Base-by-base conservation (phyloP, 768 basidiomycete genomes). In the Mycena indigotica region DNA sequence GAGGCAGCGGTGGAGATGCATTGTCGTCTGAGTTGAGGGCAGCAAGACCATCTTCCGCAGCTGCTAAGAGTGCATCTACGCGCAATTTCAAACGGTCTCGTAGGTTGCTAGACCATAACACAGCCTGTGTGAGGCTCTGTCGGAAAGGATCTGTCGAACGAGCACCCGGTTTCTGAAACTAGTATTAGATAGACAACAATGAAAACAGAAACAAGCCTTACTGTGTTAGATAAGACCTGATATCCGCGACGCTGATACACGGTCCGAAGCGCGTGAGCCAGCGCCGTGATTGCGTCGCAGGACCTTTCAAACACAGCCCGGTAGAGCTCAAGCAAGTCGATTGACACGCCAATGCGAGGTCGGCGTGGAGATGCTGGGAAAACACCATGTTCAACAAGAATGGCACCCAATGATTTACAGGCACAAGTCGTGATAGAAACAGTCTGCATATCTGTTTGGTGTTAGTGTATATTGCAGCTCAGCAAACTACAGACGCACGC, bases 91-190 rank as follows among this genome's bases (percentile, higher is more conserved):
- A 32, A 6, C 40, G 40, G 0, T 58, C 38, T 0, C 59, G 52
- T 0, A 75, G 56, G 0, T 64, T 57, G 23, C 72, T 64, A 10
- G 64, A 70, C 74, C 73, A 75, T 64, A n/a, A n/a, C n/a, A n/a
- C n/a, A n/a, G n/a, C n/a, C n/a, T n/a, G n/a, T n/a, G n/a, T n/a
- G n/a, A n/a, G n/a, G n/a, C n/a, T n/a, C n/a, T n/a, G n/a, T n/a
- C n/a, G n/a, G n/a, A n/a, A n/a, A n/a, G n/a, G n/a, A 52, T 76
- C 77, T 0, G 75, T 69, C n/a, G 77, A 72, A 3, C 56, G 35
- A 4, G 69, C 35, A 0, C 53, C 41, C 1, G 61, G 53, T 0
- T 69, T 67, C 74, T 75, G 50, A 24, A 40, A 28, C 1, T 45
- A n/a, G 8, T 56, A n/a, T n/a, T n/a, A n/a, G n/a, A 24, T 44